Evolutionary conservation across 2,329 filamentous ascomycete species (phyloP), one percentile per base, ranked within the genome.

Genomic region (Cryphonectria japonica): DNA sequence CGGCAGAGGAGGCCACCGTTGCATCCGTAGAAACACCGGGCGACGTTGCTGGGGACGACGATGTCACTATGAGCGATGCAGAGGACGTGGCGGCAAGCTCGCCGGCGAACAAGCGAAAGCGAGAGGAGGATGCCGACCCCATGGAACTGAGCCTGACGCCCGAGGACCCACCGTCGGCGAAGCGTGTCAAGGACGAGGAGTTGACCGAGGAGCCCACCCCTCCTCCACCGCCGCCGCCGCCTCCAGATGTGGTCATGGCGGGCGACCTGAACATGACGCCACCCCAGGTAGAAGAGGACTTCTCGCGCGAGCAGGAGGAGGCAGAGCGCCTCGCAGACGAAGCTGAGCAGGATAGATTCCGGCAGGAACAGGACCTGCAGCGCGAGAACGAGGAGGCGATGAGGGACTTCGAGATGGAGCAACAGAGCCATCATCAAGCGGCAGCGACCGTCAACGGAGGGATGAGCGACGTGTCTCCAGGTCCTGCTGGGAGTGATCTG

Each of bases 51-150:
- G 77, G 57, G 68, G 80, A 80, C 62, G 81, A 83, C n/a, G 80
- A 82, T 59, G 76, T 78, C 19, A 75, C 76, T 11, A 77, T 83
- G 66, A 82, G 80, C 32, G 85, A 87, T 70, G 80, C 82, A n/a
- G 85, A 85, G 73, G 80, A 83, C 62, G 75, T 74, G 34, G 84
- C 84, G 3, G 84, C 86, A 4, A 82, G 80, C 54, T 85, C 85
- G 68, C 79, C 83, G 37, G 85, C 87, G 37, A 82, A 87, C 65
- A 93, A 94, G 79, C 87, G 92, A 13, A 94, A 93, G 79, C 86
- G 91, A 64, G 83, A 84, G 13, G 83, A 84, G 6, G 83, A 82
- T n/a, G 77, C 78, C n/a, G 75, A 76, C 0, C 63, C 50, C 29
- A 52, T 67, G 32, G 85, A 85, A 39, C 81, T 83, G 1, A 82